Conservation (phyloP, 768 basidiomycete species). For the Amanita fuliginea region DNA sequence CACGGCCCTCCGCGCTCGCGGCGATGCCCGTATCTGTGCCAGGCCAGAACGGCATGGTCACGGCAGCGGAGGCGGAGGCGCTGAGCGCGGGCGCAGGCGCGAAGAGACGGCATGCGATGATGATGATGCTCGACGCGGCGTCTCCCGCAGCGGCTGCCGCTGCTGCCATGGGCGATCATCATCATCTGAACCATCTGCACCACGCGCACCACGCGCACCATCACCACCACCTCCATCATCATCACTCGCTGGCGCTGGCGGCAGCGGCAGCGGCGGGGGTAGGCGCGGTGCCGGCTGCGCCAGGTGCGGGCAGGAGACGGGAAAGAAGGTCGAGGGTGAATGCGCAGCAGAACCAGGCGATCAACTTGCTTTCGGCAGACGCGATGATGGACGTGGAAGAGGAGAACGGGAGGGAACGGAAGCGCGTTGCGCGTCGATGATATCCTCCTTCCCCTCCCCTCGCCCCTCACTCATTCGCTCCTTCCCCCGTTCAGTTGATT, state of each 20-base stretch:
- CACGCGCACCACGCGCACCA: too few species aligned
- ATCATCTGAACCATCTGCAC: too few species aligned
- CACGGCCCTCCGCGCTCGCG: not conserved
- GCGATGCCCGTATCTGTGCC: constrained; percentile 7
- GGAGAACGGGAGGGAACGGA: constrained; percentile 55
- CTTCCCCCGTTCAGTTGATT: too few species aligned
- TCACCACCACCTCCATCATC: not conserved
- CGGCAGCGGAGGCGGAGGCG: constrained; percentile 20
- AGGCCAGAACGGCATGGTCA: too few species aligned
- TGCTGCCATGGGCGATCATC: constrained; percentile 17
- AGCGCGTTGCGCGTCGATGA: constrained; percentile 59
- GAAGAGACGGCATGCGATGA: constrained; percentile 69
- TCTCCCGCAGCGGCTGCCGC: constrained; percentile 18
- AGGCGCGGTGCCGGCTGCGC: constrained; percentile 12
- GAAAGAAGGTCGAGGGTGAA: constrained; percentile 34
- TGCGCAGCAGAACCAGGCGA: constrained; percentile 21
- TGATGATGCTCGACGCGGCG: constrained; percentile 62
- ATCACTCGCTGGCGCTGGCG: constrained; percentile 11
- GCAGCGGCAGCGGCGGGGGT: constrained; percentile 7
- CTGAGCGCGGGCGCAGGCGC: constrained; percentile 41
- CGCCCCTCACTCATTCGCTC: not conserved
- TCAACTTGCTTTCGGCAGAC: constrained; percentile 27
- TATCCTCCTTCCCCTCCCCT: not conserved
- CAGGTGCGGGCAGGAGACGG: constrained; percentile 31
- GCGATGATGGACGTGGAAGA: constrained; percentile 75